These are phyloP conservation scores for Thozetella sp. DNA, from an alignment of 495 filamentous ascomycete species.

Conservation along the genomic window DNA sequence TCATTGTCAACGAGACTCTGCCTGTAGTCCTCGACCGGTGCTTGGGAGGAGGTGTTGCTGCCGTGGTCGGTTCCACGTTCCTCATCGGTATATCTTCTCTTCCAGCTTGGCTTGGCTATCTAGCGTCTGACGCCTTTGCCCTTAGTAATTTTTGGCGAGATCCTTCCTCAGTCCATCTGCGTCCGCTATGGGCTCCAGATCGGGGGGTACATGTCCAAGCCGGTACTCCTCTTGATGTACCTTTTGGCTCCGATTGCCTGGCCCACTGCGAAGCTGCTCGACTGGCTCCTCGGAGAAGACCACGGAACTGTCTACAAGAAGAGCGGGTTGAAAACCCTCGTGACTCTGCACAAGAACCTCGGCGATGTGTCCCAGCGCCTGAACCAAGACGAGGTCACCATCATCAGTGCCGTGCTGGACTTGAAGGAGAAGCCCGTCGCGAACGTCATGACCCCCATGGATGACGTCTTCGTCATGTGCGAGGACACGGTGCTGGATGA, in stretches of 20 bases:
- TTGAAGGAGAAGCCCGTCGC: slow-evolving; percentile 95
- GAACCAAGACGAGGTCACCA: slow-evolving; percentile 97
- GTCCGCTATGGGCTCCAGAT: slow-evolving; percentile 97
- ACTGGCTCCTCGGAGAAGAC: slow-evolving; percentile 85
- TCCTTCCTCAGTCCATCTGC: slow-evolving; percentile 94
- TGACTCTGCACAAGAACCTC: slow-evolving; percentile 89
- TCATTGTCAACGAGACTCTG: slow-evolving; percentile 97
- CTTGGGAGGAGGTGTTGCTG: slow-evolving; percentile 92
- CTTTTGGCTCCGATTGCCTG: slow-evolving; percentile 83
- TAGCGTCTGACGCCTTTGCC: background rate
- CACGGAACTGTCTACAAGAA: slow-evolving; percentile 97
- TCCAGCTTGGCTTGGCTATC: background rate
- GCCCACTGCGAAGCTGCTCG: slow-evolving; percentile 88
- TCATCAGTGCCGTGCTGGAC: slow-evolving; percentile 95
- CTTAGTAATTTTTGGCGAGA: slow-evolving; percentile 93
- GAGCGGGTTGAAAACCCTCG: slow-evolving; percentile 76
- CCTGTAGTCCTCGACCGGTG: slow-evolving; percentile 94
- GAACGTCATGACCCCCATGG: slow-evolving; percentile 97
- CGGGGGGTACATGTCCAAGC: slow-evolving; percentile 89
- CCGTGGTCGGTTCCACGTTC: slow-evolving; percentile 88
- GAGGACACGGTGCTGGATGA: slow-evolving; percentile 91
- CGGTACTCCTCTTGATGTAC: slow-evolving; percentile 90
- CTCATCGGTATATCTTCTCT: slow-evolving; percentile 72
- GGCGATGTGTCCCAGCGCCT: slow-evolving; percentile 86
- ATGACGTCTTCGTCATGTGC: slow-evolving; percentile 93